These are phyloP conservation scores for Talaromyces sp. DNA, from an alignment of 2,329 filamentous ascomycete genomes.

Conservation along the genomic window DNA sequence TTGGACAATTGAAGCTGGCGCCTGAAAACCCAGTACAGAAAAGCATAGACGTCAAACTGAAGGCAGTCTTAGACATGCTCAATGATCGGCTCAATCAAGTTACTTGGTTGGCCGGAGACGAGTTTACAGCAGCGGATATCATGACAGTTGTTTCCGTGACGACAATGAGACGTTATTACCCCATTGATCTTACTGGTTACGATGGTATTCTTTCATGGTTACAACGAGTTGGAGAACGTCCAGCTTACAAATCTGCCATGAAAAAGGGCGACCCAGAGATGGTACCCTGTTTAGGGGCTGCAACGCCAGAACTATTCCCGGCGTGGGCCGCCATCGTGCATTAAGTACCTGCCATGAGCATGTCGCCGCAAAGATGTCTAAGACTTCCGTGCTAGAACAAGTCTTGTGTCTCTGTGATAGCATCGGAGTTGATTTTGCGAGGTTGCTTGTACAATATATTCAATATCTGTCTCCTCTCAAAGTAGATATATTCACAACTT, in stretches of 20 bases:
- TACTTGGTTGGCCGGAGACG: conserved; percentile 57
- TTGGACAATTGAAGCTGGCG: conserved; percentile 23
- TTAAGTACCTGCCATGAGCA: background rate
- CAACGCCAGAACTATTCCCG: conserved; percentile 6
- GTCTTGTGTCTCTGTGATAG: background rate
- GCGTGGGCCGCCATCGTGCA: conserved; percentile 3
- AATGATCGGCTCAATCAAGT: conserved; percentile 49
- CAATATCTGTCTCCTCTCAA: background rate
- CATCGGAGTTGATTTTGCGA: background rate
- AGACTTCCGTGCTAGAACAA: background rate
- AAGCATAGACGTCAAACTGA: conserved; percentile 34
- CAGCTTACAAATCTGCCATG: conserved; percentile 49
- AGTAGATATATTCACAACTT: background rate
- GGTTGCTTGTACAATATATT: background rate
- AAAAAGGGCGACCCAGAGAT: conserved; percentile 50
- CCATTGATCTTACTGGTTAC: conserved; percentile 43
- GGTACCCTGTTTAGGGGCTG: conserved; percentile 30
- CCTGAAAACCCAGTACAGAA: conserved; percentile 30
- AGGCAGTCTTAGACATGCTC: conserved; percentile 42
- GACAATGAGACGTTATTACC: conserved; percentile 55
- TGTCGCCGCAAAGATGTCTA: background rate
- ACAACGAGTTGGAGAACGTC: conserved; percentile 42
- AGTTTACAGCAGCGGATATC: conserved; percentile 63
- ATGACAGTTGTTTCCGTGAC: conserved; percentile 61
- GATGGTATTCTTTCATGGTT: conserved; percentile 47